phyloP scores from a whole-genome alignment of 2,329 filamentous ascomycete species.

The Epichloe gansuensis region DNA sequence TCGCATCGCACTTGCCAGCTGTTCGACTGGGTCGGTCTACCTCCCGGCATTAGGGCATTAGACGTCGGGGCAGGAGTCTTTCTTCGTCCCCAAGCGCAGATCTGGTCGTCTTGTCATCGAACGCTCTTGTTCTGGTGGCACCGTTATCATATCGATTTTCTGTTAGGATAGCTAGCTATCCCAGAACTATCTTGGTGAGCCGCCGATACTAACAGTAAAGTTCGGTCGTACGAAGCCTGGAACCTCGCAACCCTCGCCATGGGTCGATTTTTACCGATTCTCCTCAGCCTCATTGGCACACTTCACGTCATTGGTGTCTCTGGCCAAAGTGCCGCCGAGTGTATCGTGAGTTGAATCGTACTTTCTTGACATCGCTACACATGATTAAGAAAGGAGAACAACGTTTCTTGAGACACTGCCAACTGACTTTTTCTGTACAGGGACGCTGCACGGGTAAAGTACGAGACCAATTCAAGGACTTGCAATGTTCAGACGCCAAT shows the following conservation, averaged over 20 bases:
- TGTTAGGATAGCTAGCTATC: neutral
- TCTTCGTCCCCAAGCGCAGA: neutral
- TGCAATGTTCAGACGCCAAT: conserved; percentile 16
- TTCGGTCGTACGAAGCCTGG: neutral
- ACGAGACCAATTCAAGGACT: conserved; percentile 12
- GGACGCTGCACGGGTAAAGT: conserved; percentile 11
- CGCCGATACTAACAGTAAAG: neutral
- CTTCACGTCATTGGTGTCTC: conserved; percentile 15
- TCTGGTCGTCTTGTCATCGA: neutral
- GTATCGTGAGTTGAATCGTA: conserved; percentile 18
- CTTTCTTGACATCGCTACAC: neutral
- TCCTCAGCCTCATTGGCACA: conserved; percentile 18
- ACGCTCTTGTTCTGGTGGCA: neutral
- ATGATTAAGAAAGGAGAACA: no score
- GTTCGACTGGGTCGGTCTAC: neutral
- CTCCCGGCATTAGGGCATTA: neutral
- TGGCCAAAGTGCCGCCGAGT: conserved; percentile 14
- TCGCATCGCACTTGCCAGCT: neutral
- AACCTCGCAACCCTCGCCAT: neutral
- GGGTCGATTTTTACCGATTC: conserved; percentile 5
- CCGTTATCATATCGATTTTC: neutral
- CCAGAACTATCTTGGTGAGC: neutral
- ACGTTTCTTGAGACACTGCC: neutral
- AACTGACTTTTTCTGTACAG: conserved; percentile 6
- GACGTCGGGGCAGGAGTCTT: neutral